A percentile compares a stretch with the other conserved stretches of the same genome.
Evolutionary conservation across 2,329 filamentous ascomycete species (phyloP).

Genomic region (Bipolaris victoriae): DNA sequence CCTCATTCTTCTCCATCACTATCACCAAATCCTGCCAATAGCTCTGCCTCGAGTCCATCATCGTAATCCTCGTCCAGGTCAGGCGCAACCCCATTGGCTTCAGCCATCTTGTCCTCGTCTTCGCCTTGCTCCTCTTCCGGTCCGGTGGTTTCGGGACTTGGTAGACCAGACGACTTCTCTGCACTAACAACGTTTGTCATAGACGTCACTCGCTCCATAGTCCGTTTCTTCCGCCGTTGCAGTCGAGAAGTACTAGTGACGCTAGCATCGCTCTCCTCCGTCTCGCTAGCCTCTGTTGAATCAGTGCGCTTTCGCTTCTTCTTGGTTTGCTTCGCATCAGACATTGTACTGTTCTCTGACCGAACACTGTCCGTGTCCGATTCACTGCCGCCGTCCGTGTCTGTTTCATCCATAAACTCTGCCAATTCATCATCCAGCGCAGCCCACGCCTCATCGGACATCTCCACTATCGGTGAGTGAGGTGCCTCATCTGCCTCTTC

Average conservation of each 20-base stretch:
- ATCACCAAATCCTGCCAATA: conserved; percentile 49
- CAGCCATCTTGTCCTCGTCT: conserved; percentile 52
- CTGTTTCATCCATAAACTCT: conserved; percentile 68
- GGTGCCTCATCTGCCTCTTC: conserved; percentile 42
- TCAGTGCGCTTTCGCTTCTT: conserved; percentile 49
- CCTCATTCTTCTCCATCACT: conserved; percentile 31
- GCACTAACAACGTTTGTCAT: conserved; percentile 52
- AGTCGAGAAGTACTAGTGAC: conserved; percentile 48
- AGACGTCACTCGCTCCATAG: conserved; percentile 55
- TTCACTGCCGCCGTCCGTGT: conserved; percentile 41
- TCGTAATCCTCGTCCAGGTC: conserved; percentile 61
- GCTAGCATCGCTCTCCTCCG: conserved; percentile 51
- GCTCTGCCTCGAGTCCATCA: conserved; percentile 53
- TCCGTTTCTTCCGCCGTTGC: conserved; percentile 57
- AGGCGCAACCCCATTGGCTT: conserved; percentile 35
- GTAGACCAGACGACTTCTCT: conserved; percentile 50
- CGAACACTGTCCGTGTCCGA: conserved; percentile 44
- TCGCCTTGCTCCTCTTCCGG: conserved; percentile 50
- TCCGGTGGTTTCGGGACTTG: conserved; percentile 49
- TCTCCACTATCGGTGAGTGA: conserved; percentile 34
- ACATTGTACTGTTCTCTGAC: conserved; percentile 38
- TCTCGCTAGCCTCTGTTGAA: conserved; percentile 45
- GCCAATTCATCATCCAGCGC: conserved; percentile 72
- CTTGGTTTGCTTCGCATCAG: conserved; percentile 31
- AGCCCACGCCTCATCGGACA: conserved; percentile 49